These are phyloP conservation scores for Nicotiana rustica DNA, from an alignment of 305 asterid species.

Conservation along the genomic window DNA sequence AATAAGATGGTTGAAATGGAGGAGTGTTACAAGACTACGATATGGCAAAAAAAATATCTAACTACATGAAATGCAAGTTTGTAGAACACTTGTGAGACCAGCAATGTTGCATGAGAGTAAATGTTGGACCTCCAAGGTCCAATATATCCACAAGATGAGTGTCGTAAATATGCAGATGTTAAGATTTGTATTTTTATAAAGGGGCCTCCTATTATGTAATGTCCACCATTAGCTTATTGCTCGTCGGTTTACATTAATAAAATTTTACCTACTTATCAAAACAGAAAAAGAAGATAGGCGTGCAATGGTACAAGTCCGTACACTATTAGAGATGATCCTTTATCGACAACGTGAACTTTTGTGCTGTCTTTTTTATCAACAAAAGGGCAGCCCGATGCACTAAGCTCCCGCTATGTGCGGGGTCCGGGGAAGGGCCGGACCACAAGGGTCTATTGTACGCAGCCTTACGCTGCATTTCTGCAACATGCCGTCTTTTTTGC, in stretches of 20 bases:
- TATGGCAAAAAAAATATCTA: not conserved
- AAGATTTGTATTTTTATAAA: not conserved
- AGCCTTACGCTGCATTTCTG: too few relatives aligned
- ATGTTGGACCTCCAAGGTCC: too few relatives aligned
- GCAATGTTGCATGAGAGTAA: too few relatives aligned
- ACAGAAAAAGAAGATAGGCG: not conserved
- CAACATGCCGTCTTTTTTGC: too few relatives aligned
- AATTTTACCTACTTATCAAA: not conserved
- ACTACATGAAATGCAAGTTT: constrained; percentile 20
- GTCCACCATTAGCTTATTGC: constrained; percentile 11
- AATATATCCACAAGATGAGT: not conserved
- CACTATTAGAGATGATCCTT: not conserved
- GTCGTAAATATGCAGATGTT: not conserved
- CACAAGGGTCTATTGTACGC: too few relatives aligned
- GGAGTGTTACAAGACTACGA: not conserved
- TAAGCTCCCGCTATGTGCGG: too few relatives aligned
- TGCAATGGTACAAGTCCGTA: not conserved
- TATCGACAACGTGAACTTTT: not conserved
- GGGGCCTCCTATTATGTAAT: constrained; percentile 3
- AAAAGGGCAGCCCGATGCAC: too few relatives aligned
- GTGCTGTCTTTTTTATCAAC: not conserved
- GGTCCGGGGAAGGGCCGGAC: too few relatives aligned
- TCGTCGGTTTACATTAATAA: not conserved
- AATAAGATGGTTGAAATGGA: constrained; percentile 14
- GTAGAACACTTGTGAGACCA: not conserved